Conservation (phyloP, 768 basidiomycete species). For the Amanita muscaria region DNA sequence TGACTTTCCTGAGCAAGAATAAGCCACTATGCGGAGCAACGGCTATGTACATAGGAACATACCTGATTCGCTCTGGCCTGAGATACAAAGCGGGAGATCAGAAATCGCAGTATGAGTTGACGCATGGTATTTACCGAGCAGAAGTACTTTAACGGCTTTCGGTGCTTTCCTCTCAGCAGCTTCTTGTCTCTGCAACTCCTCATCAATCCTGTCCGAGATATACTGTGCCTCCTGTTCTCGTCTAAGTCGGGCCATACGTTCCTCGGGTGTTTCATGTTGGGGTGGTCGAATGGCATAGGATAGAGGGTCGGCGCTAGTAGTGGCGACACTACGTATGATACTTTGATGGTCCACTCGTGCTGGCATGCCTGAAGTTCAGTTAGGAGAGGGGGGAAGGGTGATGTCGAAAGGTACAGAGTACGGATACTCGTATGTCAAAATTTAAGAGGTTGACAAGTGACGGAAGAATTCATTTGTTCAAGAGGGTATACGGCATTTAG, state of each 20-base stretch:
- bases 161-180: constrained; percentile 37
- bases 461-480: too few relatives aligned
- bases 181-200: constrained; percentile 44
- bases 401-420: too few relatives aligned
- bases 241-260: constrained; percentile 36
- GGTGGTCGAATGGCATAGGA: constrained; percentile 41
- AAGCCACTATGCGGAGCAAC: not conserved
- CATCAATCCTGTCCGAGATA: constrained; percentile 57
- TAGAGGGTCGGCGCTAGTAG: constrained; percentile 34
- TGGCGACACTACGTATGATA: not conserved
- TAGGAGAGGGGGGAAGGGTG: too few relatives aligned
- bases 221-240: constrained; percentile 44
- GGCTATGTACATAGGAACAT: constrained; percentile 16
- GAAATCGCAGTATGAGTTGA: not conserved
- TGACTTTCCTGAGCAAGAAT: constrained; percentile 50
- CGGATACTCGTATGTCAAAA: too few relatives aligned
- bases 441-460: too few relatives aligned
- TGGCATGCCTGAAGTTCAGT: not conserved
- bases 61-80: constrained; percentile 82
- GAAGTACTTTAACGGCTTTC: constrained; percentile 47
- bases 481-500: too few relatives aligned
- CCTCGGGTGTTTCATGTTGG: constrained; percentile 36
- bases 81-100: not conserved
- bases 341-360: not conserved
- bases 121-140: constrained; percentile 38